These are phyloP conservation scores for Carallia brachiata DNA, from an alignment of 345 rosid genomes.

Conservation along the genomic window DNA sequence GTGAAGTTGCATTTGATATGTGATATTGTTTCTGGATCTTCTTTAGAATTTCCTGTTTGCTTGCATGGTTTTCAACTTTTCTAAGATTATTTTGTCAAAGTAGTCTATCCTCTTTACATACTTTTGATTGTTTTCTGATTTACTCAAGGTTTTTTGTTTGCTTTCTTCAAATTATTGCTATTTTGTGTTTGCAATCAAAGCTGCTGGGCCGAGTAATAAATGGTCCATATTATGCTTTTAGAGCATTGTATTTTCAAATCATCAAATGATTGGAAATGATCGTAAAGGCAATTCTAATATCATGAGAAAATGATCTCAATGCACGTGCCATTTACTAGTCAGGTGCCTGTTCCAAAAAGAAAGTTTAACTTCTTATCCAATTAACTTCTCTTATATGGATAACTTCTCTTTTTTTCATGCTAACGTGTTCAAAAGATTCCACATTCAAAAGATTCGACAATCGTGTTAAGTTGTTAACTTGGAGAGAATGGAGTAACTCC, in stretches of 20 bases:
- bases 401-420: too few relatives aligned
- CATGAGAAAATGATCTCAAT: background rate
- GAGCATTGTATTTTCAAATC: background rate
- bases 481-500: too few relatives aligned
- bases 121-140: background rate
- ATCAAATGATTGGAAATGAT: background rate
- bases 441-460: too few relatives aligned
- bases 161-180: background rate
- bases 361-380: background rate
- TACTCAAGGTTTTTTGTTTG: background rate
- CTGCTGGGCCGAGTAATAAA: background rate
- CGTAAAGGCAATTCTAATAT: background rate
- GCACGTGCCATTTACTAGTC: background rate
- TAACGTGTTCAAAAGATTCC: too few relatives aligned
- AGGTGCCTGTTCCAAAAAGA: background rate
- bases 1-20: background rate
- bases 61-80: background rate
- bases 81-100: background rate
- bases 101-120: background rate
- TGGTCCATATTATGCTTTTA: conserved; percentile 1
- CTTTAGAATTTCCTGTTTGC: background rate
- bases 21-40: background rate
- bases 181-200: background rate
- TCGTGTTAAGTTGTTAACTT: too few relatives aligned
- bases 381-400: background rate